Base-by-base conservation (phyloP, 306 rosid genomes). In the Hippophae gyantsensis region DNA sequence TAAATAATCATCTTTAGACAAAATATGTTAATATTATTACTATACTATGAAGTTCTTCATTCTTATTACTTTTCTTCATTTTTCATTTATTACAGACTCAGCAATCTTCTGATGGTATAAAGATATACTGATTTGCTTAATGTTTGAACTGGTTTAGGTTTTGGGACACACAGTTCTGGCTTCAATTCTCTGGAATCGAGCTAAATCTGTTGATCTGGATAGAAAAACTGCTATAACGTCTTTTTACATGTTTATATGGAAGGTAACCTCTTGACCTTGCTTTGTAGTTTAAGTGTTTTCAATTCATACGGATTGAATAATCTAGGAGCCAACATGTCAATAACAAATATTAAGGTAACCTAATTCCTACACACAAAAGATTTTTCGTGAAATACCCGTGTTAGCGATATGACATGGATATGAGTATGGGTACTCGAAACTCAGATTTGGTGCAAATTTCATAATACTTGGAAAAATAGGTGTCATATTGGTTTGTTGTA, bases 211-310 rank as follows among this genome's bases (percentile, higher is more conserved):
- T 57, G 89, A 92, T 80, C 76, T 92, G 63, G 68, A 61, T 58
- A 92, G 78, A 84, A 92, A 92, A 84, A 82, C 84, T 66, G 87
- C 88, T 56, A 82, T 92, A 63, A 83, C 98, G 56, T 76, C 95
- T 51, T 92, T 87, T 69, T 92, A 92, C 77, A 92, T 92, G 98
- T 85, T 92, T 60, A 88, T 92, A 72, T 92, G 99, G 96, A 85
- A 85, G 99, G 99, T 92, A 80, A 67, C 18, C 18, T 18, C 18
- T 18, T 7, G 14, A 7, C 48, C 41, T 44, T 12, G 26, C 56
- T 27, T 47, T 46, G 8, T 46, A 46, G 49, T 3, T 46, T 46
- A 46, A 18, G 23, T 46, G 8, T 9, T 46, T 9, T 46, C 8
- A 48, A 48, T 48, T 13, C 7, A 48, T 5, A 12, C 5, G n/a